Base-by-base conservation (phyloP, 768 basidiomycete species). In the Termitomyces sp. region DNA sequence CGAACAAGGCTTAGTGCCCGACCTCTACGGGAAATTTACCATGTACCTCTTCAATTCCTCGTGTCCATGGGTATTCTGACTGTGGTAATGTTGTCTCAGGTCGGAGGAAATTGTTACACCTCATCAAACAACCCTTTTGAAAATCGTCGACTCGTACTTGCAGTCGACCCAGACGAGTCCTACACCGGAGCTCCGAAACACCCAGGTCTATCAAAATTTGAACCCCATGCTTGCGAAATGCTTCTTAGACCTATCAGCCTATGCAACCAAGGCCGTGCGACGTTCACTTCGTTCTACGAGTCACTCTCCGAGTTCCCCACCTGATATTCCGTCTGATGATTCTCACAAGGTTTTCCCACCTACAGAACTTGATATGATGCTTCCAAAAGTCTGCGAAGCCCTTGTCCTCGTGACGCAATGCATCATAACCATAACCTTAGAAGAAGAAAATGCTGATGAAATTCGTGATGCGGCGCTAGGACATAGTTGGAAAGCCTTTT, bases 101-200 rank as follows among this genome's bases (percentile, higher is more conserved):
- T 61, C 73, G 24, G 84, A 81, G 48, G 93, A 94, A 72, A 78
- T 86, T 13, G 81, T 95, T 42, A 85, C 91, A 6, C 91, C 93
- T 0, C 87, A 89, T 63, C 95, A 96, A 70, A 92, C 87, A 4
- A 89, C 84, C n/a, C 74, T 96, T 12, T 82, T 97, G 58, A 95
- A 95, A 71, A 76, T 96, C 16, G 75, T 95, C 13, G 95, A 96
- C 68, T 89, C 92, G 1, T 88, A 91, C 67, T 75, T 94, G 55
- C 88, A 91, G 62, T 79, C 84, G 13, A 73, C 74, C 30, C 75
- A 76, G 62, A 64, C 72, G 55, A 65, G 67, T 55, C 31, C 69
- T 41, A 65, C 68, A 18, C 63, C 68, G 31, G 68, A 71, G 41
- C 69, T 69, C 22, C 69, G 69, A 44, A 68, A 69, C 45, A 64